Conservation (phyloP, 2,329 filamentous ascomycete genomes). For the Colletotrichum gigasporum region DNA sequence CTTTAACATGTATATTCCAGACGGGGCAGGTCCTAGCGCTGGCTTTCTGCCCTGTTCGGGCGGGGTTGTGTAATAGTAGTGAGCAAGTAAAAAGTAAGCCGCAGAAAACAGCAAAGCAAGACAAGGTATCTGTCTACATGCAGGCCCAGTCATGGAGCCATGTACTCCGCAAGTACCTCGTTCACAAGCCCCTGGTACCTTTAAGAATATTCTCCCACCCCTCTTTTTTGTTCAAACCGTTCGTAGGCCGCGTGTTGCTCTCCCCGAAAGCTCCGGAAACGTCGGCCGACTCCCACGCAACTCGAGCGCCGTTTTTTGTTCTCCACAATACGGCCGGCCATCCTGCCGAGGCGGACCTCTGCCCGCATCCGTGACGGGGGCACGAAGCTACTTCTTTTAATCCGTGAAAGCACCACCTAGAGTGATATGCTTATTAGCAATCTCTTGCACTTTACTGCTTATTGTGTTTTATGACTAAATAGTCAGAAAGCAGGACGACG, state of each 20-base stretch:
- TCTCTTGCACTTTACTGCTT: not conserved
- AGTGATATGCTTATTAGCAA: no score
- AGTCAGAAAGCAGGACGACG: no score
- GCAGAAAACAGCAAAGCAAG: not conserved
- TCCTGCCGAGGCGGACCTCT: not conserved
- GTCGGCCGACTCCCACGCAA: not conserved
- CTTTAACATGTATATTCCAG: no score
- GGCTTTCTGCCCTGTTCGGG: not conserved
- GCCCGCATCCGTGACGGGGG: not conserved
- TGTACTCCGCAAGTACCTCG: conserved; percentile 2
- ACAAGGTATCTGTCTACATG: not conserved
- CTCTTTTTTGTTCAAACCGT: no score
- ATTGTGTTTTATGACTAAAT: no score
- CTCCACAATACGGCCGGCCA: not conserved
- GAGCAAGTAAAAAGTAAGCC: not conserved
- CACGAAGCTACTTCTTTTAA: no score
- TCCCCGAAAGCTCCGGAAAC: not conserved
- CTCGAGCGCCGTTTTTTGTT: not conserved
- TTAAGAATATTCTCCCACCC: no score
- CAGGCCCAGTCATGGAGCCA: not conserved
- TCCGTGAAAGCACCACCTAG: no score
- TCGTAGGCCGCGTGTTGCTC: not conserved
- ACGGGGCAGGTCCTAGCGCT: conserved; percentile 2
- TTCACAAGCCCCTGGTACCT: not conserved
- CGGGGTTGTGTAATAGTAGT: no score